Conservation (phyloP, 1,284 basidiomycete genomes). For the Trametes sp. region DNA sequence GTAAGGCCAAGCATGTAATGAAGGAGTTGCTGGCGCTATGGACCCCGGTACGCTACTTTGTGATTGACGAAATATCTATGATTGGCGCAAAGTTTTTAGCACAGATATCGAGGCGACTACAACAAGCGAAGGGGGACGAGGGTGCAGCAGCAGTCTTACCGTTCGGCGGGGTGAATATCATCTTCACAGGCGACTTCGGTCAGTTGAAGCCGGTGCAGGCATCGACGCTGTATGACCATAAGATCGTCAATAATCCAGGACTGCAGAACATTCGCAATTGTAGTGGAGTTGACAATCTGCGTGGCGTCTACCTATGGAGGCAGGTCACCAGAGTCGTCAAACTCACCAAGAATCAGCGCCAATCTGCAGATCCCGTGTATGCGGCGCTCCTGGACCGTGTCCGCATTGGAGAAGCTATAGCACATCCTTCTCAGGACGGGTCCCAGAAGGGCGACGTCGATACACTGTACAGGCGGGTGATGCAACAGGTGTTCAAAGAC, state of each 20-base stretch:
- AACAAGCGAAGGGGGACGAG: conserved; percentile 3
- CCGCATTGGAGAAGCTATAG: not conserved
- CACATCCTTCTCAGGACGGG: too few species aligned
- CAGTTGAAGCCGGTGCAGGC: conserved; percentile 20
- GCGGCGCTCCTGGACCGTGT: not conserved
- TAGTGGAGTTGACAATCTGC: not conserved
- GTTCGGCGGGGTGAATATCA: conserved; percentile 28
- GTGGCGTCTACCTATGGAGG: not conserved
- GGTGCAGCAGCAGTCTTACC: not conserved
- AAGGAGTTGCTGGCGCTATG: not conserved
- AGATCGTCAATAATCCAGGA: not conserved
- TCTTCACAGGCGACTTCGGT: conserved; percentile 28
- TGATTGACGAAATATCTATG: conserved; percentile 19
- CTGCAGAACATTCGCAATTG: not conserved
- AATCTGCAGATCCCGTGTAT: not conserved
- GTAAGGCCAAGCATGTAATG: not conserved
- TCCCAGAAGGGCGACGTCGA: not conserved
- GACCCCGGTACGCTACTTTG: not conserved
- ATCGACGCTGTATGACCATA: conserved; percentile 2
- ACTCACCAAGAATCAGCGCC: conserved; percentile 3
- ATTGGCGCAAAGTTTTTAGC: not conserved
- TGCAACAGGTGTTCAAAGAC: not conserved
- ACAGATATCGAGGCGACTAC: not conserved
- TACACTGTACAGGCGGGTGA: not conserved
- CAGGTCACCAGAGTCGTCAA: not conserved